These are phyloP conservation scores for Naematelia encephala DNA, from an alignment of 768 basidiomycete species.

Conservation along the genomic window DNA sequence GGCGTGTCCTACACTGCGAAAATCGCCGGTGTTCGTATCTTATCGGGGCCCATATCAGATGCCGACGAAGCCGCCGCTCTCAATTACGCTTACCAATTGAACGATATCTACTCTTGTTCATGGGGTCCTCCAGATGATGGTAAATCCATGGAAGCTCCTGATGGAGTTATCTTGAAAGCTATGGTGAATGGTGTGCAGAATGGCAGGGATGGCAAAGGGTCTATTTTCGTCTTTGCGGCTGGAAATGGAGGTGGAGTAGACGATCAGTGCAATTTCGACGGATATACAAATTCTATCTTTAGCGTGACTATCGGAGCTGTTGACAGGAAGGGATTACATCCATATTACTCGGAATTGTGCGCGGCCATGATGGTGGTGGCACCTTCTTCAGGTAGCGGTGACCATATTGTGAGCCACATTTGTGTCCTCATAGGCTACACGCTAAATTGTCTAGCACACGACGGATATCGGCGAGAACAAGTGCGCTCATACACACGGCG, in stretches of 20 bases:
- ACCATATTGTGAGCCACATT: constrained; percentile 71
- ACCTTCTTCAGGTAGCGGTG: constrained; percentile 89
- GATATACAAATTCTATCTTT: constrained; percentile 97
- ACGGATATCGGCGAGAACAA: constrained; percentile 83
- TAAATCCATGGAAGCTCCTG: constrained; percentile 87
- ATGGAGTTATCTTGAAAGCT: constrained; percentile 85
- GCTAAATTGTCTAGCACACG: constrained; percentile 63
- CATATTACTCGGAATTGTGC: constrained; percentile 96
- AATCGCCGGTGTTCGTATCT: constrained; percentile 89
- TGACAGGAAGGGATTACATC: constrained; percentile 88
- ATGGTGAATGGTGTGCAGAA: constrained; percentile 89
- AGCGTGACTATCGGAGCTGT: constrained; percentile 94
- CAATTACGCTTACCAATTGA: constrained; percentile 89
- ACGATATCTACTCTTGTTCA: constrained; percentile 89
- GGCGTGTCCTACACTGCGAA: constrained; percentile 90
- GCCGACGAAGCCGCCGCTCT: constrained; percentile 91
- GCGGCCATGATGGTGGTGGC: constrained; percentile 96
- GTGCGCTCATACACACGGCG: constrained; percentile 81
- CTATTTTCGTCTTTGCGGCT: constrained; percentile 93
- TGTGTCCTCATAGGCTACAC: neutral
- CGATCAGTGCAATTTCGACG: constrained; percentile 99
- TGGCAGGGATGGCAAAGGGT: constrained; percentile 84
- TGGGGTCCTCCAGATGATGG: constrained; percentile 99
- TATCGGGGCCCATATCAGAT: constrained; percentile 91
- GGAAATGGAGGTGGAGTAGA: constrained; percentile 88